Base-by-base conservation (phyloP, 768 basidiomycete species). In the Leccinum pellstonianum region DNA sequence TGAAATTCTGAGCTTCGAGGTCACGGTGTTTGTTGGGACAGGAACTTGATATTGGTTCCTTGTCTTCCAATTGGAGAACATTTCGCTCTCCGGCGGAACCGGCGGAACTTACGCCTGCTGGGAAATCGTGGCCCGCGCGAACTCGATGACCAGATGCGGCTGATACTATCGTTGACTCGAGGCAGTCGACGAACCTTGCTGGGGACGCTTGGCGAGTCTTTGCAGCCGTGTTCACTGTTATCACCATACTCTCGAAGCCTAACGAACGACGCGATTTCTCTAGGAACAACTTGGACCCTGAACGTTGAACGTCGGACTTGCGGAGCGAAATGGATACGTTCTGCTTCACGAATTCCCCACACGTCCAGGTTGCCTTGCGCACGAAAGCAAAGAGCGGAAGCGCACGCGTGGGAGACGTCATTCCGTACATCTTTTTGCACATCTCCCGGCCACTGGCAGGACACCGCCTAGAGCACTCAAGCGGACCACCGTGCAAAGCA, bases 281-380 rank as follows among this genome's bases (percentile, higher is more conserved):
- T 66, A 98, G 95, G 95, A 98, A 95, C 76, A 93, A 95, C 21
- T 21, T 21, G 21, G 21, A 21, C 21, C 21, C 21, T 21, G 21
- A 68, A 98, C 97, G 0, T 74, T 99, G 49, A 98, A 94, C 64
- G 96, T 96, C 63, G 97, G 95, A 66, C 93, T 97, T 56, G 97
- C 97, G 0, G 97, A 98, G 69, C 93, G 97, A 27, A 99, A 98
- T 73, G 97, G 98, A 74, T 99, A 95, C 79, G 98, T 99, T 84
- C 77, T 99, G 47, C 81, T 99, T 17, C 97, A 99, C 72, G 95
- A 98, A 72, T 99, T 99, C 77, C 95, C 27, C 27, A 29, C 27
- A 29, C 27, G 8, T 29, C 27, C 27, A 29, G 8, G 27, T 29
- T 29, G 96, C 95, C 0, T 77, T 97, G 52, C 83, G 91, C 41